These are phyloP conservation scores for Linnemannia hyalina DNA, from an alignment of 192 early-diverging fungal species.

Conservation along the genomic window DNA sequence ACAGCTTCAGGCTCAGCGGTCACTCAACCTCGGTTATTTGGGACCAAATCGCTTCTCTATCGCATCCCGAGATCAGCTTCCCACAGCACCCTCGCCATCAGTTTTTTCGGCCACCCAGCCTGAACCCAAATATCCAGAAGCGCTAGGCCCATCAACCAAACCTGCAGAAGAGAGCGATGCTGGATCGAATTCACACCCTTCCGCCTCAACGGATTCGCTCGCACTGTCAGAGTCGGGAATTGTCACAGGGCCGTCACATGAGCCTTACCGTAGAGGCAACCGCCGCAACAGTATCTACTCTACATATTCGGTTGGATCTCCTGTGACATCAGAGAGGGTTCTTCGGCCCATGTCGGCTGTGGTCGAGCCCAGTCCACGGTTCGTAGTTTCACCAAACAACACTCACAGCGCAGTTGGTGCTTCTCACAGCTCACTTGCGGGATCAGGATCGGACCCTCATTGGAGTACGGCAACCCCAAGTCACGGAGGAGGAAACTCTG, in stretches of 20 bases:
- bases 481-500: not conserved
- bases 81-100: constrained; percentile 40
- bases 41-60: constrained; percentile 12
- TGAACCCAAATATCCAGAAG: constrained; percentile 21
- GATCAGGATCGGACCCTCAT: constrained; percentile 9
- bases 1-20: constrained; percentile 27
- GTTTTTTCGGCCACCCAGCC: constrained; percentile 24
- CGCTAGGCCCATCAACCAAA: not conserved
- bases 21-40: constrained; percentile 19
- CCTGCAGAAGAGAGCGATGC: not conserved
- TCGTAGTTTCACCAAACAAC: not conserved
- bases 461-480: not conserved
- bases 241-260: not conserved
- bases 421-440: not conserved
- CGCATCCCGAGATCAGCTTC: constrained; percentile 31
- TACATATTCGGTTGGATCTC: constrained; percentile 4
- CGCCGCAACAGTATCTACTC: constrained; percentile 17
- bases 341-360: constrained; percentile 2
- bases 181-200: not conserved
- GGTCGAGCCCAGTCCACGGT: constrained; percentile 3
- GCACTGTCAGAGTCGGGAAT: not conserved
- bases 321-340: constrained; percentile 6
- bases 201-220: not conserved
- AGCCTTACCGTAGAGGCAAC: not conserved
- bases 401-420: not conserved